Percentiles rank a stretch among this genome's conserved stretches.
These are phyloP conservation scores for Microbotryum intermedium DNA, from an alignment of 1,284 basidiomycete species.

Conservation along the genomic window DNA sequence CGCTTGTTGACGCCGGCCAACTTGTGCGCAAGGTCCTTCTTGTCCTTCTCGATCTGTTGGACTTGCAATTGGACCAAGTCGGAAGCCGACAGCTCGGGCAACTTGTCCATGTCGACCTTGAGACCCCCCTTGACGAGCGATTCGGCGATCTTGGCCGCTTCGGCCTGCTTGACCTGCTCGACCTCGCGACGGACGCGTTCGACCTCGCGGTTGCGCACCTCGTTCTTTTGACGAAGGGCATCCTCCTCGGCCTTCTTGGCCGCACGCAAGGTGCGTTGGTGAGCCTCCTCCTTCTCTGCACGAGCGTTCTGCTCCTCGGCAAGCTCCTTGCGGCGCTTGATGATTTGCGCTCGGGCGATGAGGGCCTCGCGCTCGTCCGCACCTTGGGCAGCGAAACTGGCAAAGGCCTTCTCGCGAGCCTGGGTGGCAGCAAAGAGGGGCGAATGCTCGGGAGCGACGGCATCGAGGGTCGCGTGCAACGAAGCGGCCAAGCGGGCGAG, in stretches of 20 bases:
- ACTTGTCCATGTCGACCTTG: slow-evolving; percentile 61
- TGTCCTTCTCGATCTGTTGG: slow-evolving; percentile 92
- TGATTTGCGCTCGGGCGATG: slow-evolving; percentile 66
- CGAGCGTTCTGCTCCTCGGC: slow-evolving; percentile 74
- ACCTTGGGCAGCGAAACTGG: slow-evolving; percentile 40
- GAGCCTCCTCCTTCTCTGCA: slow-evolving; percentile 84
- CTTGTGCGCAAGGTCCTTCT: slow-evolving; percentile 75
- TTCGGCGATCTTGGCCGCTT: slow-evolving; percentile 84
- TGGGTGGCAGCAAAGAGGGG: slow-evolving; percentile 42
- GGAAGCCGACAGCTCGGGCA: slow-evolving; percentile 45
- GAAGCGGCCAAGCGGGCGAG: slow-evolving; percentile 64
- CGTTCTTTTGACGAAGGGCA: slow-evolving; percentile 56
- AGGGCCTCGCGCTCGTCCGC: slow-evolving; percentile 63
- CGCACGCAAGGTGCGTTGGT: slow-evolving; percentile 62
- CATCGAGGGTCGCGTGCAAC: slow-evolving; percentile 60
- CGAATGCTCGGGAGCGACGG: slow-evolving; percentile 38
- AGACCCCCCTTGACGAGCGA: slow-evolving; percentile 69
- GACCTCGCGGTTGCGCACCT: slow-evolving; percentile 60
- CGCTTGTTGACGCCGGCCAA: slow-evolving; percentile 80
- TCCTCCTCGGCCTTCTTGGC: slow-evolving; percentile 68
- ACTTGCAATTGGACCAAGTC: slow-evolving; percentile 86
- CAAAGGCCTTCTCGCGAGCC: slow-evolving; percentile 53
- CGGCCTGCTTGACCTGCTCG: slow-evolving; percentile 70
- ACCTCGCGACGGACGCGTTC: slow-evolving; percentile 75
- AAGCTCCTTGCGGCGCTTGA: slow-evolving; percentile 79